Conservation (phyloP, 352 stramenopile species). For the Phytophthora pisi region DNA sequence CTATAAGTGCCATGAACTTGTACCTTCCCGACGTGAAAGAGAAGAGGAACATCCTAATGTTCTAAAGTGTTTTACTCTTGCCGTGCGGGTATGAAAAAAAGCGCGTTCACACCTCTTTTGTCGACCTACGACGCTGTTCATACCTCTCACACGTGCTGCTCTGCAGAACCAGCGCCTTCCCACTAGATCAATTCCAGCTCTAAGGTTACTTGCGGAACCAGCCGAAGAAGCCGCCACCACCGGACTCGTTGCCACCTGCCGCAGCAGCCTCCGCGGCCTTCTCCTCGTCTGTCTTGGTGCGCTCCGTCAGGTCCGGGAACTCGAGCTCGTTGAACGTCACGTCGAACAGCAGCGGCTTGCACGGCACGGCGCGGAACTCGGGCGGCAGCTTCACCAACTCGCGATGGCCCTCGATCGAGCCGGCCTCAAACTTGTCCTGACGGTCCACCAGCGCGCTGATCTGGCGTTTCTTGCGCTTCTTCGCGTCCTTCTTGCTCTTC, state of each 20-base stretch:
- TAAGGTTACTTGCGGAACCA: slow-evolving; percentile 78
- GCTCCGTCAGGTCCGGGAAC: slow-evolving; percentile 76
- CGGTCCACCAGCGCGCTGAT: slow-evolving; percentile 40
- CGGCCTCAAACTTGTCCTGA: slow-evolving; percentile 46
- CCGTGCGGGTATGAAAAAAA: slow-evolving; percentile 20
- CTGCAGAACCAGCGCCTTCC: slow-evolving; percentile 6
- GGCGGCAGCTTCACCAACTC: slow-evolving; percentile 74
- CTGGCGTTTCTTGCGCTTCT: slow-evolving; percentile 50
- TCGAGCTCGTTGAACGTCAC: slow-evolving; percentile 84
- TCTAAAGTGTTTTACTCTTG: no score
- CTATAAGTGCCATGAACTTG: no score
- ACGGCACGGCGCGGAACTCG: slow-evolving; percentile 64
- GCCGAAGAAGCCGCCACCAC: slow-evolving; percentile 62
- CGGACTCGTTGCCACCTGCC: slow-evolving; percentile 33
- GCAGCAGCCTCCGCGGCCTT: slow-evolving; percentile 60
- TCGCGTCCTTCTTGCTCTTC: slow-evolving; percentile 55
- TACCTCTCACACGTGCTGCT: slow-evolving; percentile 23
- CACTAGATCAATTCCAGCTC: slow-evolving; percentile 1
- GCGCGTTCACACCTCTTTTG: slow-evolving; percentile 22
- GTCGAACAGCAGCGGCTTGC: slow-evolving; percentile 86
- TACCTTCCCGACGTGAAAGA: no score
- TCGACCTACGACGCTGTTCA: slow-evolving; percentile 19
- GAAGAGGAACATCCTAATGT: no score
- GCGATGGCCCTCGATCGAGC: slow-evolving; percentile 49
- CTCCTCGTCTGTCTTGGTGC: slow-evolving; percentile 79